A percentile compares a stretch with the other conserved stretches of the same genome.
Conservation (phyloP, 2,329 filamentous ascomycete species). For the Fusarium sp. region DNA sequence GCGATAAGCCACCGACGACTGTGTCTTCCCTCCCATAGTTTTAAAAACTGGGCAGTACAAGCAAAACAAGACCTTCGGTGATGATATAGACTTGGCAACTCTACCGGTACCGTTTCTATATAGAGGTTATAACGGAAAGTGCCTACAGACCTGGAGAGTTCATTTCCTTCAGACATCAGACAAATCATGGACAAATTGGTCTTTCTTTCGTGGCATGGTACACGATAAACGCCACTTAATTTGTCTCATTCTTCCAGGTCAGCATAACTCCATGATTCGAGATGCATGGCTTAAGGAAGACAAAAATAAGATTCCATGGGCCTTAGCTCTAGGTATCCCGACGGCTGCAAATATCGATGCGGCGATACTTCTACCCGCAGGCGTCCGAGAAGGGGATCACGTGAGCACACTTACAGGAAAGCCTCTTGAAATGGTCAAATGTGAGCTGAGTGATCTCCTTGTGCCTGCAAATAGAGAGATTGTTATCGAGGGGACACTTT, state of each 20-base stretch:
- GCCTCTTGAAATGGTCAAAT: not conserved
- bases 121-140: conserved; percentile 61
- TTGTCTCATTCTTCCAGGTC: conserved; percentile 58
- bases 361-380: not conserved
- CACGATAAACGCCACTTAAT: conserved; percentile 56
- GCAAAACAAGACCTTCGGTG: conserved; percentile 12
- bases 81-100: conserved; percentile 47
- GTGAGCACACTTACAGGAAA: not conserved
- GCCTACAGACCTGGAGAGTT: conserved; percentile 65
- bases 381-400: conserved; percentile 1
- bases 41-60: conserved; percentile 22
- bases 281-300: conserved; percentile 61
- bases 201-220: conserved; percentile 61
- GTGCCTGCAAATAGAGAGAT: not conserved
- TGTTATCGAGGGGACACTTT: conserved; percentile 1
- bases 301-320: conserved; percentile 59
- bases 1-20: not conserved
- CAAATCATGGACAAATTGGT: conserved; percentile 63
- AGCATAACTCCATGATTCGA: conserved; percentile 61
- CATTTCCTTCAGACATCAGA: conserved; percentile 60
- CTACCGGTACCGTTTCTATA: conserved; percentile 59
- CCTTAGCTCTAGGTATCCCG: conserved; percentile 61
- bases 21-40: conserved; percentile 52
- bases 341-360: conserved; percentile 61
- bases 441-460: not conserved